Conservation (phyloP, 768 basidiomycete species). For the Trametes elegans region DNA sequence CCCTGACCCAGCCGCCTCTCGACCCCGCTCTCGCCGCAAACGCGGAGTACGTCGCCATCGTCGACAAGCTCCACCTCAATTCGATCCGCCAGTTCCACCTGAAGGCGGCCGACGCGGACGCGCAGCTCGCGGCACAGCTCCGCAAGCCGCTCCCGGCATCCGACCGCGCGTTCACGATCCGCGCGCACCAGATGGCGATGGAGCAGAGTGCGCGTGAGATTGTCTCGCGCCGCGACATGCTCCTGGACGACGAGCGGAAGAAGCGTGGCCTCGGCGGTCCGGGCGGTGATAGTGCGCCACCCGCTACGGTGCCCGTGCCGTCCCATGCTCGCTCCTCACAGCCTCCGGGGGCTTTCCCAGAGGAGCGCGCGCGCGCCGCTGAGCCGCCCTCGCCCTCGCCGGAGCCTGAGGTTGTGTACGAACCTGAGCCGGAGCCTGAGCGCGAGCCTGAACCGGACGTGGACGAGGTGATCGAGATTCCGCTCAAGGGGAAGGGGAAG, state of each 20-base stretch:
- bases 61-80: constrained; percentile 44
- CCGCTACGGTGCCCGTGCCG: neutral
- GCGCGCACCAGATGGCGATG: constrained; percentile 15
- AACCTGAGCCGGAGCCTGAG: constrained; percentile 1
- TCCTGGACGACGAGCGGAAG: constrained; percentile 1
- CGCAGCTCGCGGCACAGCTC: constrained; percentile 43
- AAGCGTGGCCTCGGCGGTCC: constrained; percentile 5
- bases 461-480: constrained; percentile 17
- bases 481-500: constrained; percentile 16
- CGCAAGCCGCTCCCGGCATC: constrained; percentile 8
- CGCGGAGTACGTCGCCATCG: constrained; percentile 42
- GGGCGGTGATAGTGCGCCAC: constrained; percentile 8
- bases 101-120: constrained; percentile 48
- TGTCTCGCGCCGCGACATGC: constrained; percentile 1
- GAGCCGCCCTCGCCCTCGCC: neutral
- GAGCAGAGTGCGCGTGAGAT: constrained; percentile 18
- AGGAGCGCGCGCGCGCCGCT: constrained; percentile 5
- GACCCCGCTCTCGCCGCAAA: constrained; percentile 17
- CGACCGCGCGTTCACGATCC: constrained; percentile 11
- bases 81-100: constrained; percentile 44
- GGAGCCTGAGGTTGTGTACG: constrained; percentile 7
- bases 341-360: constrained; percentile 16
- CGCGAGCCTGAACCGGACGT: constrained; percentile 11
- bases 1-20: neutral
- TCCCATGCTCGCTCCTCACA: neutral